Percentiles rank a stretch among this genome's conserved stretches.
Conservation (phyloP, 345 rosid species). For the Heritiera fomes region DNA sequence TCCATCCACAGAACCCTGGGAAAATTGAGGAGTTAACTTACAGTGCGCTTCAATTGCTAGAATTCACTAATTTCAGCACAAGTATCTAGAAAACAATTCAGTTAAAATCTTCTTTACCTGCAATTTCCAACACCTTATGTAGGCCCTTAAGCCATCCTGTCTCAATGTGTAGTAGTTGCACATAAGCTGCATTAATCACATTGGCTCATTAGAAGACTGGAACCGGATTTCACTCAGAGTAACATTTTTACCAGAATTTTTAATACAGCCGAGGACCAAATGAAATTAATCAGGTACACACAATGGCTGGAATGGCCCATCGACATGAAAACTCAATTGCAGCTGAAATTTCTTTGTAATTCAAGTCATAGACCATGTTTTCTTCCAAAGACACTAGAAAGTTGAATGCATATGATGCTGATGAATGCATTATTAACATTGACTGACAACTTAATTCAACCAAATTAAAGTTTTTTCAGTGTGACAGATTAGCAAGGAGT, state of each 20-base stretch:
- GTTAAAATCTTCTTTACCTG: slow-evolving; percentile 52
- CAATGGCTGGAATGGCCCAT: neutral
- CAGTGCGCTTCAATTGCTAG: neutral
- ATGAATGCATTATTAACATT: neutral
- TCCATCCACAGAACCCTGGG: slow-evolving; percentile 83
- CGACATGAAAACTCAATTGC: neutral
- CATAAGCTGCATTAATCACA: slow-evolving; percentile 69
- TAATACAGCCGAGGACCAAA: neutral
- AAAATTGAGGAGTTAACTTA: slow-evolving; percentile 11
- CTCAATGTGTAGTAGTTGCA: slow-evolving; percentile 92
- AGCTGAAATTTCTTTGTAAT: neutral
- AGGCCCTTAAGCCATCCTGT: slow-evolving; percentile 89
- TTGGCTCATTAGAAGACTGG: neutral
- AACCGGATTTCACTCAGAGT: neutral
- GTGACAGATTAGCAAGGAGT: neutral
- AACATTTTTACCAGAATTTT: too few species aligned
- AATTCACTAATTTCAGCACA: slow-evolving; percentile 1
- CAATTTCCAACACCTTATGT: slow-evolving; percentile 72
- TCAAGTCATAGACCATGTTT: neutral
- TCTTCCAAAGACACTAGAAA: neutral
- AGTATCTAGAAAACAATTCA: neutral
- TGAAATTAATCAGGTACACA: neutral
- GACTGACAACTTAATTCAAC: neutral
- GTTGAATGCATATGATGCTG: neutral
- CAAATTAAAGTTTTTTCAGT: neutral